phyloP scores from a whole-genome alignment of 2,329 filamentous ascomycete species.

The Fusarium sp. region DNA sequence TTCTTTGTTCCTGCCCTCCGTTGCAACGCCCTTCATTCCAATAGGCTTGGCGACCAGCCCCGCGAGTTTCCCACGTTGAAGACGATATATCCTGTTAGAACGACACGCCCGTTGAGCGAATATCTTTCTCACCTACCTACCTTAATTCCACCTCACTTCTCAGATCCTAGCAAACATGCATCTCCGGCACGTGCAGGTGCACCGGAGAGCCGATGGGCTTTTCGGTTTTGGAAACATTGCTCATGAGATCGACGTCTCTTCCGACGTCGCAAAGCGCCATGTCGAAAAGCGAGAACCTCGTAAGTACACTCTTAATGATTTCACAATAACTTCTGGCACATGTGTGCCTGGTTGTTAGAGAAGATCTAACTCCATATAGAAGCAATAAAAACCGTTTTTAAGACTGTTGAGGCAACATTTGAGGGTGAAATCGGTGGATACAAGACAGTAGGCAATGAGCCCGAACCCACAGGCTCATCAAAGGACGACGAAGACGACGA shows the following conservation, averaged over 20 bases:
- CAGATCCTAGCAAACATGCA: conserved; percentile 45
- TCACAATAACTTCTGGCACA: neutral
- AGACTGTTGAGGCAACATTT: conserved; percentile 56
- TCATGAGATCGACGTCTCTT: conserved; percentile 32
- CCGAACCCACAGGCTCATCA: conserved; percentile 27
- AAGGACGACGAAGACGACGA: conserved; percentile 14
- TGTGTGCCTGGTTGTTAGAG: neutral
- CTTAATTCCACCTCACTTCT: neutral
- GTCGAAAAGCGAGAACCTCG: conserved; percentile 30
- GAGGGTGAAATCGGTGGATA: conserved; percentile 58
- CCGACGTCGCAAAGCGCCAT: conserved; percentile 23
- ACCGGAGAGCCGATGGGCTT: conserved; percentile 44
- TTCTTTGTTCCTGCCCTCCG: conserved; percentile 44
- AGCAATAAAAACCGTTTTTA: conserved; percentile 54
- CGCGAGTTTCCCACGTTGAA: conserved; percentile 22
- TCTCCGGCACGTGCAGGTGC: conserved; percentile 45
- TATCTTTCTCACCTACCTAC: neutral
- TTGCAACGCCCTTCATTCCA: conserved; percentile 47
- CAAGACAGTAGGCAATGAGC: conserved; percentile 48
- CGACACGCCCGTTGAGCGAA: neutral
- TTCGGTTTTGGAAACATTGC: conserved; percentile 46
- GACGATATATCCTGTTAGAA: conserved; percentile 30
- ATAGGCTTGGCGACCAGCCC: conserved; percentile 31
- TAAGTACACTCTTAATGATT: conserved; percentile 4
- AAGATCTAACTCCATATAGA: conserved; percentile 38